phyloP scores from a whole-genome alignment of 2,329 filamentous ascomycete species.

The Paraconiothyrium brasiliense region DNA sequence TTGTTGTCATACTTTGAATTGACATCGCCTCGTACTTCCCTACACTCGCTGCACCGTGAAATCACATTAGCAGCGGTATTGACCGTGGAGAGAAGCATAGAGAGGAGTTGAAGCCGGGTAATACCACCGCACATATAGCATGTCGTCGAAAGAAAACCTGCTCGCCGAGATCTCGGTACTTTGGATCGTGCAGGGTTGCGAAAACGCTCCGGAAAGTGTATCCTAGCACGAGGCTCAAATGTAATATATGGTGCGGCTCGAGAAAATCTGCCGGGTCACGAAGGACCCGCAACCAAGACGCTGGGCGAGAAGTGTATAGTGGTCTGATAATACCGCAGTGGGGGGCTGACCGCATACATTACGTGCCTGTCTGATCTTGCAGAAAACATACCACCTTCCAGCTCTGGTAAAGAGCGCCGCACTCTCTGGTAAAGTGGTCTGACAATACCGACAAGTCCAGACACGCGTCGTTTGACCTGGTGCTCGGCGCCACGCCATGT shows the following conservation, averaged over 20 bases:
- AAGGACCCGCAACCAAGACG: conserved; percentile 1
- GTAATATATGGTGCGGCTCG: not conserved
- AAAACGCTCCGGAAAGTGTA: too few species aligned
- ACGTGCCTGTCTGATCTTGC: not conserved
- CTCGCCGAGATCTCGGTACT: not conserved
- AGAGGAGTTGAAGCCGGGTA: not conserved
- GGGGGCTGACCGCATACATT: not conserved
- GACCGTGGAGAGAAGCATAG: too few species aligned
- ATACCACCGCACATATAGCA: conserved; percentile 4
- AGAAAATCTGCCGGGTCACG: not conserved
- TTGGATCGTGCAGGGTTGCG: not conserved
- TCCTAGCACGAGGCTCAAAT: too few species aligned
- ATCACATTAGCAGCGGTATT: too few species aligned
- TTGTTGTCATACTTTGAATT: not conserved
- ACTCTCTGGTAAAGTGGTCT: conserved; percentile 8
- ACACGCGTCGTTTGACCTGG: not conserved
- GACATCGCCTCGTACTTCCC: not conserved
- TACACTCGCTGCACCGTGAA: too few species aligned
- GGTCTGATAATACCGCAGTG: conserved; percentile 12
- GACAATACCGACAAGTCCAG: conserved; percentile 3
- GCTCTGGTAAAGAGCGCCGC: not conserved
- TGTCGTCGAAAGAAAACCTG: conserved; percentile 4
- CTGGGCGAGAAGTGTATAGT: conserved; percentile 15
- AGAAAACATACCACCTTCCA: not conserved
- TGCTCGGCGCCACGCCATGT: conserved; percentile 8